phyloP scores from a whole-genome alignment of 1,284 basidiomycete species.

The Porphyrellus sp. region DNA sequence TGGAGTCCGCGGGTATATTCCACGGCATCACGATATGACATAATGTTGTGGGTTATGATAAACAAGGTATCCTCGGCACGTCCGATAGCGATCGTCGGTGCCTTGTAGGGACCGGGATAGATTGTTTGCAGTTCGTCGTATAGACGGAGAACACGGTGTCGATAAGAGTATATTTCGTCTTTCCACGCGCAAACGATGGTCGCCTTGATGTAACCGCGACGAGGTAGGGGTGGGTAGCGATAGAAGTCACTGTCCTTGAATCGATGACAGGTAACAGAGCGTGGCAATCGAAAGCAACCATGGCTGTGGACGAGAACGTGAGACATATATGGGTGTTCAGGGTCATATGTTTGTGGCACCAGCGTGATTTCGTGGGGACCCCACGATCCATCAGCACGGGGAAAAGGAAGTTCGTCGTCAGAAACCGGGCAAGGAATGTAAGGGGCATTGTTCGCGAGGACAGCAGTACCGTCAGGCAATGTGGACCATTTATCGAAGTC shows the following conservation, averaged over 20 bases:
- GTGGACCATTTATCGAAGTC: constrained; percentile 11
- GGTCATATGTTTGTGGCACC: neutral
- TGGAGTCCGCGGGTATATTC: constrained; percentile 3
- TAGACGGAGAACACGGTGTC: neutral
- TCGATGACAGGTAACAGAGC: neutral
- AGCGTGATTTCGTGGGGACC: constrained; percentile 8
- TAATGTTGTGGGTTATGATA: neutral
- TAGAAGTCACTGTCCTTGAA: constrained; percentile 9
- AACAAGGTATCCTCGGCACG: constrained; percentile 4
- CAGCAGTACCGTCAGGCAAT: neutral
- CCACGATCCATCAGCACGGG: constrained; percentile 8
- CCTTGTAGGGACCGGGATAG: constrained; percentile 2
- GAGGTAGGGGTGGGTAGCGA: neutral
- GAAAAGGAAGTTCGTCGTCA: neutral
- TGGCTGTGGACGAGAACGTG: neutral
- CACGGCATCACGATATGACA: constrained; percentile 8
- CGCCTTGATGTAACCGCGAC: constrained; percentile 1
- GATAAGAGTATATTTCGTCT: neutral
- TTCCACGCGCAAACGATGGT: neutral
- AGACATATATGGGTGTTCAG: constrained; percentile 2
- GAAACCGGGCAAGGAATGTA: constrained; percentile 2
- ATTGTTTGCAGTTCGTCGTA: neutral
- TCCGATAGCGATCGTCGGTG: neutral
- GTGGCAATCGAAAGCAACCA: neutral
- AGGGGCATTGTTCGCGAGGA: neutral